Evolutionary conservation across 306 rosid genomes (phyloP), one percentile per base, ranked within the genome.

Genomic region (Biancaea sappan): DNA sequence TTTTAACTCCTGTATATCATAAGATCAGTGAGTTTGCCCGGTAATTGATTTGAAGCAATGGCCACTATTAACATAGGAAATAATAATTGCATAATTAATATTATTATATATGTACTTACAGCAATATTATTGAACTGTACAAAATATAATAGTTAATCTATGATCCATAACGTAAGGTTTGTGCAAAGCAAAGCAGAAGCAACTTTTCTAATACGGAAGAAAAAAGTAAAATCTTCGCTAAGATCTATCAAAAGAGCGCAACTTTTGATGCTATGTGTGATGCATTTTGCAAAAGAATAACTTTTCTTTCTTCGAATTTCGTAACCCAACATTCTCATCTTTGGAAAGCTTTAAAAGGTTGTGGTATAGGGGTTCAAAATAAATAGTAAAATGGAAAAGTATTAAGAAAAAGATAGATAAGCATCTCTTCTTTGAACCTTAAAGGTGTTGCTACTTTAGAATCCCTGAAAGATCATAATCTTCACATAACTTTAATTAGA

Each of bases 391-490:
- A 54, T 38, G 67, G 43, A 67, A 77, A 73, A 63, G 69, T 73
- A 83, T 88, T 83, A 82, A 74, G 83, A 77, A 83, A 84, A 81
- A 73, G 80, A 84, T 86, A 68, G 84, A 80, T 70, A 85, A 86
- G 92, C 92, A 90, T 90, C 91, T 86, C 77, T 58, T 81, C 91
- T 89, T 93, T 87, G 83, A 83, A 70, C 85, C 89, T 86, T 87
- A 86, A 91, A 89, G 97, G 82, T 84, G 90, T 85, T 85, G 47
- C 82, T 73, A 81, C 97, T 91, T 91, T 91, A 88, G 91, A 89
- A 93, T 93, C 97, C 74, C 88, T 77, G 85, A 91, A 93, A 87
- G 96, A 91, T 85, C 82, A 83, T 80, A 79, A 91, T 84, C 96
- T 89, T 83, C 77, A 25, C 80, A 40, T 77, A 63, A 77, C 96